Conservation (phyloP, 495 filamentous ascomycete species). For the Terfezia claveryi region DNA sequence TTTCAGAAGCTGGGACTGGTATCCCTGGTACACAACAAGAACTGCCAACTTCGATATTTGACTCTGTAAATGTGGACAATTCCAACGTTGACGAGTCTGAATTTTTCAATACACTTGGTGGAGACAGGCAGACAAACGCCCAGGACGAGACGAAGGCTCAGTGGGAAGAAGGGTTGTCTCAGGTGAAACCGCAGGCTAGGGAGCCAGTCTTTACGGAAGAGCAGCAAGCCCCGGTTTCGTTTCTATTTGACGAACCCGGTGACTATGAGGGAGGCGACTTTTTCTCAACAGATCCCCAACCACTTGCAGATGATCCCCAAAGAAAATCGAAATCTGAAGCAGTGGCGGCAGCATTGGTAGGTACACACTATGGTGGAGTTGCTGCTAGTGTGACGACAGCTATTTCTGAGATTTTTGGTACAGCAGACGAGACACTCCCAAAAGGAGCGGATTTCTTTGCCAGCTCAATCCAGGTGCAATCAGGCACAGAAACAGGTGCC, state of each 20-base stretch:
- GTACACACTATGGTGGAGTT: constrained; percentile 14
- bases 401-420: constrained; percentile 10
- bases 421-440: constrained; percentile 7
- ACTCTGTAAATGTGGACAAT: not conserved
- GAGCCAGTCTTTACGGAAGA: not conserved
- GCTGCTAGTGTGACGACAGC: constrained; percentile 15
- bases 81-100: not conserved
- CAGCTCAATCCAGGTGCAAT: constrained; percentile 19
- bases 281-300: not conserved
- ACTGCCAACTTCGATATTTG: not conserved
- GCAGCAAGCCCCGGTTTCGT: not conserved
- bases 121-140: not conserved
- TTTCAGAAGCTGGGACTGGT: not conserved
- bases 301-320: constrained; percentile 21
- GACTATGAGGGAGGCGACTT: constrained; percentile 30
- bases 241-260: constrained; percentile 8
- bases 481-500: constrained; percentile 12
- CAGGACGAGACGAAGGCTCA: not conserved
- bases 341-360: constrained; percentile 19
- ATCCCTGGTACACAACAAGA: not conserved
- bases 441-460: constrained; percentile 26
- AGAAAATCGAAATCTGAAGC: constrained; percentile 40
- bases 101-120: not conserved
- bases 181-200: not conserved
- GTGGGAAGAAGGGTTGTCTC: not conserved